Evolutionary conservation across 345 rosid genomes (phyloP).

Genomic region (Conringia planisiliqua): DNA sequence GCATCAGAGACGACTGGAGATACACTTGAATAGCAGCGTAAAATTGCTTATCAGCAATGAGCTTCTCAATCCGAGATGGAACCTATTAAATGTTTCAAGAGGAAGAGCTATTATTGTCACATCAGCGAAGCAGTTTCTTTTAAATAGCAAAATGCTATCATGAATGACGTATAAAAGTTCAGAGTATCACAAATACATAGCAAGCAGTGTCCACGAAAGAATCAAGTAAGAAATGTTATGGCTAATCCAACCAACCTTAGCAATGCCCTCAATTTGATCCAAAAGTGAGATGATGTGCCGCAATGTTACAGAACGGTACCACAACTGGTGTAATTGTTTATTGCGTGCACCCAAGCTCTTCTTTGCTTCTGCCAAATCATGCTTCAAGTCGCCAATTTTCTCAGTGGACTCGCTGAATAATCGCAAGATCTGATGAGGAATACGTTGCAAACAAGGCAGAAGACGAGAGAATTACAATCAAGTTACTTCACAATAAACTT

Average conservation of each 20-base stretch:
- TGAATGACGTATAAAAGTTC: constrained; percentile 11
- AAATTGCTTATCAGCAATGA: constrained; percentile 78
- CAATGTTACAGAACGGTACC: constrained; percentile 98
- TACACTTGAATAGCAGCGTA: constrained; percentile 91
- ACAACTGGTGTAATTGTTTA: constrained; percentile 95
- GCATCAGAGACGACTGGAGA: constrained; percentile 82
- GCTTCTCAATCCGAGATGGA: constrained; percentile 87
- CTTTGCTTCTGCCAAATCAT: constrained; percentile 91
- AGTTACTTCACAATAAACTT: constrained; percentile 6
- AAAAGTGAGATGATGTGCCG: constrained; percentile 89
- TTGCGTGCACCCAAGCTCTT: constrained; percentile 75
- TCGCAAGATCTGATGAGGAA: constrained; percentile 74
- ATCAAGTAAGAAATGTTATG: constrained; percentile 1
- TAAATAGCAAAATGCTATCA: neutral
- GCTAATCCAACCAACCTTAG: constrained; percentile 60
- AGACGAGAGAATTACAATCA: constrained; percentile 17
- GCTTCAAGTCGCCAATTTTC: constrained; percentile 62
- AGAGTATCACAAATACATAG: constrained; percentile 16
- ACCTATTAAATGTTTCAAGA: constrained; percentile 51
- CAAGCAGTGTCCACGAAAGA: constrained; percentile 13
- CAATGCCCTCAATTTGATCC: constrained; percentile 97
- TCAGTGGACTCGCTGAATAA: constrained; percentile 93
- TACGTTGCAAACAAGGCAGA: constrained; percentile 1
- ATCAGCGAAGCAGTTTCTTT: constrained; percentile 19
- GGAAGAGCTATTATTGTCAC: neutral